A percentile compares a stretch with the other conserved stretches of the same genome.
Conservation (phyloP, 1,284 basidiomycete genomes). For the Ustilago tritici region DNA sequence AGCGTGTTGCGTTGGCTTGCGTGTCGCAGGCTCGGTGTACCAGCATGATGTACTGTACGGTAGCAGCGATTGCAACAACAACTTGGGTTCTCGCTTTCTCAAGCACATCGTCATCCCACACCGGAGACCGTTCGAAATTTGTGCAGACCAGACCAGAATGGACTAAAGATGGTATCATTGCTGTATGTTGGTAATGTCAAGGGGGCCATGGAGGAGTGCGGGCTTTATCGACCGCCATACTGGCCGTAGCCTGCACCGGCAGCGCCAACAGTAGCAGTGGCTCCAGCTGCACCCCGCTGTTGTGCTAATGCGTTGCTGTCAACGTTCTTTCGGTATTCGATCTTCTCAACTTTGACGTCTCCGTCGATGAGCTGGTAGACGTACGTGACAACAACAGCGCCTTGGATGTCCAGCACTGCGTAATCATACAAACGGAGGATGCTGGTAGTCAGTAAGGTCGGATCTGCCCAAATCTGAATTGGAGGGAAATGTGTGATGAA, state of each 20-base stretch:
- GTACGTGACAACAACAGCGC: slow-evolving; percentile 66
- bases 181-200: not conserved
- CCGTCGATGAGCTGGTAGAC: slow-evolving; percentile 68
- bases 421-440: not conserved
- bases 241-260: slow-evolving; percentile 29
- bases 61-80: slow-evolving; percentile 1
- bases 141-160: not conserved
- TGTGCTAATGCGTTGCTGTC: slow-evolving; percentile 45
- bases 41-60: not conserved
- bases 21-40: not conserved
- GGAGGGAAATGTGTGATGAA: not conserved
- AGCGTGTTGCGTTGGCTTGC: not conserved
- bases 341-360: slow-evolving; percentile 69
- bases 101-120: not conserved
- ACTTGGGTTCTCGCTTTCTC: not conserved
- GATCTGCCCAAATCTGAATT: not conserved
- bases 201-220: not conserved
- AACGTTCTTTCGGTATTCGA: slow-evolving; percentile 65
- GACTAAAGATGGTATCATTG: slow-evolving; percentile 24
- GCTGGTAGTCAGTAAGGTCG: not conserved
- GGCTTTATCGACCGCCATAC: slow-evolving; percentile 34
- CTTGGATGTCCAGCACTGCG: slow-evolving; percentile 67
- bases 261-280: slow-evolving; percentile 24
- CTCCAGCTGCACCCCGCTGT: slow-evolving; percentile 30
- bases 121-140: not conserved